phyloP scores from a whole-genome alignment of 2,329 filamentous ascomycete genomes.

The Microsporum audouinii region DNA sequence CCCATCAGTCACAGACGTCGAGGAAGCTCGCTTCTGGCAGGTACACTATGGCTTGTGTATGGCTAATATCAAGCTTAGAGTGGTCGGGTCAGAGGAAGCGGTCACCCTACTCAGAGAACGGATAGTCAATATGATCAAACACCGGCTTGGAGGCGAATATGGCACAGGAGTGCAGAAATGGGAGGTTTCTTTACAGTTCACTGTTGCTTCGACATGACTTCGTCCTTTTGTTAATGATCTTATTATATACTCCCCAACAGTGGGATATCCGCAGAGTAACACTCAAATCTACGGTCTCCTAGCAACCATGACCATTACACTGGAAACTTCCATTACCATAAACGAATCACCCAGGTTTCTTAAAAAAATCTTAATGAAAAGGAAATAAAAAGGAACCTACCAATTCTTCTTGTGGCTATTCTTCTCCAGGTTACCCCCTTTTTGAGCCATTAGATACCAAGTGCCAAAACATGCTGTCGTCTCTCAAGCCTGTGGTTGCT shows the following conservation, averaged over 20 bases:
- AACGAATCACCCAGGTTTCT: neutral
- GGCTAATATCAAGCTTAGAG: slow-evolving; percentile 76
- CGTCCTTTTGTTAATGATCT: neutral
- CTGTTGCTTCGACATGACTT: slow-evolving; percentile 32
- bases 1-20: slow-evolving; percentile 60
- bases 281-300: neutral
- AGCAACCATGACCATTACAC: neutral
- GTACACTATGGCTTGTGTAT: slow-evolving; percentile 95
- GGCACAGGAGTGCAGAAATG: slow-evolving; percentile 68
- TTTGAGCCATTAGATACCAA: neutral
- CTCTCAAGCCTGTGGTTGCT: neutral
- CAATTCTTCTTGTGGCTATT: neutral
- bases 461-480: neutral
- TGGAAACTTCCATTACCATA: neutral
- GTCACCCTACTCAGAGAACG: slow-evolving; percentile 63
- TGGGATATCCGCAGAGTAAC: neutral
- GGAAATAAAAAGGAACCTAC: too few relatives aligned
- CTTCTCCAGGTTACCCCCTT: neutral
- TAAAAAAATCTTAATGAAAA: neutral
- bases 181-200: slow-evolving; percentile 85
- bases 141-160: slow-evolving; percentile 77
- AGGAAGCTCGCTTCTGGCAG: slow-evolving; percentile 96
- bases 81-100: slow-evolving; percentile 59
- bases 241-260: neutral
- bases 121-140: slow-evolving; percentile 67